phyloP scores from a whole-genome alignment of 2,329 filamentous ascomycete species.

The Teratosphaeria pseudoeucalypti region DNA sequence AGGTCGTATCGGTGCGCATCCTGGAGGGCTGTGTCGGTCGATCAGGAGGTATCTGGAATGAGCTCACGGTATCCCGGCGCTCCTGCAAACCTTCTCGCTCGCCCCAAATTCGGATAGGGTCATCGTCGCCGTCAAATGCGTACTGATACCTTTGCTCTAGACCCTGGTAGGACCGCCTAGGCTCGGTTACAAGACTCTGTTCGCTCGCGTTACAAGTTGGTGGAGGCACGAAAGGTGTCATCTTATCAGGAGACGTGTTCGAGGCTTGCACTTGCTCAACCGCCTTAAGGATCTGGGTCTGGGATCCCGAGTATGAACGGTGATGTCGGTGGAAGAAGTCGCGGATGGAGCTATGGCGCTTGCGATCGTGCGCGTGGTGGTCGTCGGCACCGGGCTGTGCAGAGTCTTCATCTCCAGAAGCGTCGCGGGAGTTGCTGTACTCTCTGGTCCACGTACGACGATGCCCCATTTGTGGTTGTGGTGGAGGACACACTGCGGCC shows the following conservation, averaged over 20 bases:
- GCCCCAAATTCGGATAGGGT: slow-evolving; percentile 20
- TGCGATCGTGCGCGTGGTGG: slow-evolving; percentile 6
- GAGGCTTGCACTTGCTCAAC: background rate
- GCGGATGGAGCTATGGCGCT: slow-evolving; percentile 17
- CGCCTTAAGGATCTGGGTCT: slow-evolving; percentile 5
- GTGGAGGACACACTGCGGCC: background rate
- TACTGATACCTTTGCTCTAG: slow-evolving; percentile 15
- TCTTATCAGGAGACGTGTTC: slow-evolving; percentile 1
- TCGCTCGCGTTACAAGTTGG: slow-evolving; percentile 5
- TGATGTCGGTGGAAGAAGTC: slow-evolving; percentile 17
- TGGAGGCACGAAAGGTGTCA: slow-evolving; percentile 6
- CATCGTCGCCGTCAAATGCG: slow-evolving; percentile 11
- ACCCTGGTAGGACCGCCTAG: slow-evolving; percentile 1
- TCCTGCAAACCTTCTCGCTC: slow-evolving; percentile 5
- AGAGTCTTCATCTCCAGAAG: slow-evolving; percentile 18
- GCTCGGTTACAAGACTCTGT: background rate
- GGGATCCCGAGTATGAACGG: slow-evolving; percentile 11
- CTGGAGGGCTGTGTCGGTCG: background rate
- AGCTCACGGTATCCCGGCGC: slow-evolving; percentile 10
- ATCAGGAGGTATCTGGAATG: slow-evolving; percentile 1
- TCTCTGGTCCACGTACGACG: slow-evolving; percentile 14
- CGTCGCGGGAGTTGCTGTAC: slow-evolving; percentile 10
- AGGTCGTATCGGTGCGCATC: background rate
- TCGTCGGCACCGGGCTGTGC: slow-evolving; percentile 16
- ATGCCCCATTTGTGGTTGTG: slow-evolving; percentile 1